Evolutionary conservation across 441 rosid species (phyloP), one percentile per base, ranked within the genome.

Genomic region (Macaranga tanarius): DNA sequence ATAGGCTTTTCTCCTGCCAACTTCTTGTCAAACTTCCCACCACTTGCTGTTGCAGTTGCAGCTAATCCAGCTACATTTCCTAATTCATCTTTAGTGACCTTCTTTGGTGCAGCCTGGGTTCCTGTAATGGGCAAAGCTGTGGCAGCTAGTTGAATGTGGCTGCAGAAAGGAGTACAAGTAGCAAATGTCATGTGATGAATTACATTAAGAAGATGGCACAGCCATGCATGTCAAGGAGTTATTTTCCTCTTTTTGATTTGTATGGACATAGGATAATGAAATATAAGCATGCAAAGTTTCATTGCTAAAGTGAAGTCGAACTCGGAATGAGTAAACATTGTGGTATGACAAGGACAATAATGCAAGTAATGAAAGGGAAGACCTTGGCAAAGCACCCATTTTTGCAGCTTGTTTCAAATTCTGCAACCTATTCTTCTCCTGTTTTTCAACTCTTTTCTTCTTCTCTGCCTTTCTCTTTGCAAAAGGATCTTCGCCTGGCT

Each of bases 11-110:
- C 97, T 78, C 96, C 96, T 0, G 79, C 83, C 57, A 92, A 78
- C 84, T 89, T 92, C 84, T 85, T 91, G 80, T 95, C 99, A 25
- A 95, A 95, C 86, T 95, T 92, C 62, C 99, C 97, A 63, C 93
- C 97, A 78, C 97, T 95, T 45, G 95, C 98, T 15, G 97, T 92
- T 73, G 98, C 86, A 16, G 95, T 86, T n/a, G 90, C 85, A 34
- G 95, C 98, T 73, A 91, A 81, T 77, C 99, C 96, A 47, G 98
- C 99, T 13, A 92, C 97, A 64, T 84, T 87, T 38, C 92, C 90
- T 48, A 92, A 85, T 62, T 84, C 96, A 28, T 89, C 89, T 86
- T 89, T 95, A 25, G 82, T 82, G 23, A 90, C 54, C 79, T 88
- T 92, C 83, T 85, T 86, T n/a, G 92, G 83, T 70, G 86, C 89